These are phyloP conservation scores for Aspergillus ochraceus DNA, from an alignment of 2,329 filamentous ascomycete genomes.

Conservation along the genomic window DNA sequence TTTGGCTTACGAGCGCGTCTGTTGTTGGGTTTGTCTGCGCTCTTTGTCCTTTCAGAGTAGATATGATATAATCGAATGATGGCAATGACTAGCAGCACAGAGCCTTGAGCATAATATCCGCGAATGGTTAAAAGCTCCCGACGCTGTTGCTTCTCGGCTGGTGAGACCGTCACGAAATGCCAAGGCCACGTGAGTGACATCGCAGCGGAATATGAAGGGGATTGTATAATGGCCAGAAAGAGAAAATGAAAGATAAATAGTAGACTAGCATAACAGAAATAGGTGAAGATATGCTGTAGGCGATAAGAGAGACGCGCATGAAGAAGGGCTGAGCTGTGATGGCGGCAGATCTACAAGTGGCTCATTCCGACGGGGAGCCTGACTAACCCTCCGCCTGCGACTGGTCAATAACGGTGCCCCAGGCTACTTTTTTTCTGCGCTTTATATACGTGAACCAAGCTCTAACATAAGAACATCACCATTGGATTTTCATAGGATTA, in stretches of 20 bases:
- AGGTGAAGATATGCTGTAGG: background rate
- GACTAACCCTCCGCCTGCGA: background rate
- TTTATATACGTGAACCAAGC: background rate
- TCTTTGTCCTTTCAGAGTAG: conserved; percentile 6
- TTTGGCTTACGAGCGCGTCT: conserved; percentile 11
- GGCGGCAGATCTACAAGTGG: conserved; percentile 1
- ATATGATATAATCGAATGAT: conserved; percentile 35
- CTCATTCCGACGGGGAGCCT: background rate
- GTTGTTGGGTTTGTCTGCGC: conserved; percentile 4
- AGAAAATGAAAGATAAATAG: background rate
- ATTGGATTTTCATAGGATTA: conserved; percentile 19
- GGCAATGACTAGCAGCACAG: conserved; percentile 49
- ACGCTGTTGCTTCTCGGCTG: conserved; percentile 51
- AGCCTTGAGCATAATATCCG: conserved; percentile 57
- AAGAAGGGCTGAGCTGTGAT: background rate
- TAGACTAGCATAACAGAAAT: background rate
- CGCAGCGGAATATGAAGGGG: background rate
- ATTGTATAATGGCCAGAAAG: background rate
- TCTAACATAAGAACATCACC: background rate
- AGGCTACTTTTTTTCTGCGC: no score
- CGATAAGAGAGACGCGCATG: background rate
- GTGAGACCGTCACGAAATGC: conserved; percentile 53
- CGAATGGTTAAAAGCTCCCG: conserved; percentile 56
- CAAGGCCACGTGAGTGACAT: conserved; percentile 45
- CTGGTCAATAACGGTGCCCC: background rate